A percentile compares a stretch with the other conserved stretches of the same genome.
Evolutionary conservation across 768 basidiomycete species (phyloP).

Genomic region (Dioszegia hungarica): DNA sequence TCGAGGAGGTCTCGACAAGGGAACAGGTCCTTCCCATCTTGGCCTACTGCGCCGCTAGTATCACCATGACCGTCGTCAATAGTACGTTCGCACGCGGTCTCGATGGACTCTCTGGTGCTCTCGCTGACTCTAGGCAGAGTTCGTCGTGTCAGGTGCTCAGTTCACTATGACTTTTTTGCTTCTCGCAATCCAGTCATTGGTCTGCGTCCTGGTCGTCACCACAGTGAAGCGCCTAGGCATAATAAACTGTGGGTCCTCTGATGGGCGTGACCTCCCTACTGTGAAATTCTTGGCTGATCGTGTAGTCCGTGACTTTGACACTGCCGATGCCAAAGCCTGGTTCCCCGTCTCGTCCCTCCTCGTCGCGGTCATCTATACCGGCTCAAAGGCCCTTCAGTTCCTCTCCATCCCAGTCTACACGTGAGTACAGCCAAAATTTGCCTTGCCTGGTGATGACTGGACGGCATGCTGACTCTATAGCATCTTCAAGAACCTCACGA

Average conservation of each 20-base stretch:
- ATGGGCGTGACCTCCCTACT: too few relatives aligned
- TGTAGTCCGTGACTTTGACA: conserved; percentile 67
- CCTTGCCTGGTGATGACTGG: too few relatives aligned
- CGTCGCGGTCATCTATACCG: conserved; percentile 94
- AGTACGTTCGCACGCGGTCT: too few relatives aligned
- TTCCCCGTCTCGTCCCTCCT: conserved; percentile 89
- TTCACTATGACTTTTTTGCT: conserved; percentile 98
- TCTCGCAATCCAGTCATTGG: conserved; percentile 80
- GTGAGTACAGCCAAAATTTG: too few relatives aligned
- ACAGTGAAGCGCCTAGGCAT: conserved; percentile 65
- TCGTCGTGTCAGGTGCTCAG: conserved; percentile 83
- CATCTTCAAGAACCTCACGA: conserved; percentile 92
- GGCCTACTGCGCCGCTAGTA: conserved; percentile 89
- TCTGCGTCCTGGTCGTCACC: conserved; percentile 77
- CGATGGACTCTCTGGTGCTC: not conserved
- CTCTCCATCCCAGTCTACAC: conserved; percentile 5
- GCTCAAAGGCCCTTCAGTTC: conserved; percentile 73
- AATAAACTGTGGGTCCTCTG: conserved; percentile 37
- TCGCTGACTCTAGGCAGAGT: conserved; percentile 55
- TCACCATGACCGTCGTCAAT: conserved; percentile 95
- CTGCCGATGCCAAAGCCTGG: conserved; percentile 82
- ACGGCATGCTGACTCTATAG: conserved; percentile 55
- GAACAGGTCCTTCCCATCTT: conserved; percentile 59
- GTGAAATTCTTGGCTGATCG: not conserved
- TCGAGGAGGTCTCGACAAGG: not conserved